These are phyloP conservation scores for Fusarium azukiicola DNA, from an alignment of 2,329 filamentous ascomycete genomes.

Conservation along the genomic window DNA sequence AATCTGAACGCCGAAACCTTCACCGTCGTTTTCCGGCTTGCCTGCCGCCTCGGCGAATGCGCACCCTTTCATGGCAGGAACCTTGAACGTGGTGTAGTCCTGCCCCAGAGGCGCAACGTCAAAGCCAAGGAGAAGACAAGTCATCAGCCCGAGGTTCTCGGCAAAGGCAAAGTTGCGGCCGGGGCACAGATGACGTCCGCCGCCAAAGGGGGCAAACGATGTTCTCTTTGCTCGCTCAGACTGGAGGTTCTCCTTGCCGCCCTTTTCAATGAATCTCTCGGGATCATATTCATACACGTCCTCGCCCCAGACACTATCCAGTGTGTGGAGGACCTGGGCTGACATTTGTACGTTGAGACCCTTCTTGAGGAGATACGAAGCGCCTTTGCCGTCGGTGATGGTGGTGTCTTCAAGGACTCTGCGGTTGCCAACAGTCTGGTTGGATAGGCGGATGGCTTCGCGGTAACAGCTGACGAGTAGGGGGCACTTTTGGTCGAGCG, in stretches of 20 bases:
- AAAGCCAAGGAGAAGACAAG: constrained; percentile 38
- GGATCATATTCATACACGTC: constrained; percentile 31
- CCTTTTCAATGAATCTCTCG: constrained; percentile 35
- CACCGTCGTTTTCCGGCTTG: constrained; percentile 27
- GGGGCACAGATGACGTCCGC: constrained; percentile 39
- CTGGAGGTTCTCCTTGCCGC: constrained; percentile 28
- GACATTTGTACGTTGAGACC: constrained; percentile 40
- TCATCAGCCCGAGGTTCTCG: constrained; percentile 40
- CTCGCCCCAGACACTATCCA: constrained; percentile 39
- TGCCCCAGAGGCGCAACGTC: constrained; percentile 19
- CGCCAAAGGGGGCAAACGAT: constrained; percentile 36
- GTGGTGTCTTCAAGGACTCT: constrained; percentile 40
- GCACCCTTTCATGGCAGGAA: constrained; percentile 3
- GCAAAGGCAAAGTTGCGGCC: constrained; percentile 44
- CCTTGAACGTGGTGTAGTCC: neutral
- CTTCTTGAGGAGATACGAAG: constrained; percentile 42
- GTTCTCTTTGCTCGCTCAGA: constrained; percentile 29
- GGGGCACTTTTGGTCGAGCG: constrained; percentile 63
- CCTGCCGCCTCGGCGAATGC: constrained; percentile 26
- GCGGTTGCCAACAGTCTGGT: constrained; percentile 37
- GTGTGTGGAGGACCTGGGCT: constrained; percentile 15
- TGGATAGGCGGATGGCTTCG: constrained; percentile 32
- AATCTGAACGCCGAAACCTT: constrained; percentile 34
- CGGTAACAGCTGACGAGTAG: constrained; percentile 50
- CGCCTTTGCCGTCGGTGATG: constrained; percentile 35